These are phyloP conservation scores for Termitomyces titanicus DNA, from an alignment of 768 basidiomycete species.

Conservation along the genomic window DNA sequence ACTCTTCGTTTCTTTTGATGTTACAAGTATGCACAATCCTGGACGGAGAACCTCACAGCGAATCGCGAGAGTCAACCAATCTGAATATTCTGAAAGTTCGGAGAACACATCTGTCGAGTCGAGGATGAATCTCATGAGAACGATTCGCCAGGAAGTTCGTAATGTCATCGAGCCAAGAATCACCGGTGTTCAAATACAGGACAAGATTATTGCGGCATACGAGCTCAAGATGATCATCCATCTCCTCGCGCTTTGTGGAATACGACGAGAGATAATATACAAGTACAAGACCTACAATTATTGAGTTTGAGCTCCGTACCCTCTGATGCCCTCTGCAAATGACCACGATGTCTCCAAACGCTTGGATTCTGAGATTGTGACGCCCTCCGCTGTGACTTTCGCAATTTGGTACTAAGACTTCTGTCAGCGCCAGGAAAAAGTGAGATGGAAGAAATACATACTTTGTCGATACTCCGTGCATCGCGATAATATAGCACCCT, in stretches of 20 bases:
- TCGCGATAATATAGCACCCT: conserved; percentile 95
- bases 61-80: no score
- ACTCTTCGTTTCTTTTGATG: no score
- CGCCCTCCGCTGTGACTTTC: conserved; percentile 74
- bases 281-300: conserved; percentile 29
- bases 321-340: conserved; percentile 90
- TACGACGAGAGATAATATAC: conserved; percentile 10
- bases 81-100: no score
- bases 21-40: no score
- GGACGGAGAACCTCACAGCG: no score
- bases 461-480: conserved; percentile 94
- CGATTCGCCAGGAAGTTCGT: no score
- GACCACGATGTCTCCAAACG: conserved; percentile 79
- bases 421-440: background rate
- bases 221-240: no score
- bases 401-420: conserved; percentile 89
- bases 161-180: no score
- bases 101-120: no score
- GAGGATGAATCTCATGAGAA: no score
- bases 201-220: no score
- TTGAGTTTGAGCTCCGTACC: conserved; percentile 91
- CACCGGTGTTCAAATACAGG: no score
- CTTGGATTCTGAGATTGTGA: conserved; percentile 75
- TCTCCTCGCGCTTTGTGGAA: background rate
- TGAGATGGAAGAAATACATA: conserved; percentile 21